These are phyloP conservation scores for Cadophora luteo-olivacea DNA, from an alignment of 2,329 filamentous ascomycete genomes.

Conservation along the genomic window DNA sequence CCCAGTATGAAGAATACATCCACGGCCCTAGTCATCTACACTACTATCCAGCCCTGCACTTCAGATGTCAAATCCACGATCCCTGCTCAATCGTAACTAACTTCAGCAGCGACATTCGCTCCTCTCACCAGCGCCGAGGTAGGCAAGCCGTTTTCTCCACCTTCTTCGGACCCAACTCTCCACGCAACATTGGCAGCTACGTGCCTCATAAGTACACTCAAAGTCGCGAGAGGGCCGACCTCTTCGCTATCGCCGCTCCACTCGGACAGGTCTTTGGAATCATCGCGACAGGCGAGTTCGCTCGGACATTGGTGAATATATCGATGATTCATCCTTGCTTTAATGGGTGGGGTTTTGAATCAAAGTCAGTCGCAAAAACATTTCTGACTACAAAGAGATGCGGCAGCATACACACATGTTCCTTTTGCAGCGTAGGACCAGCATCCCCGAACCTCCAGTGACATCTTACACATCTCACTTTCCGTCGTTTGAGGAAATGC, in stretches of 20 bases:
- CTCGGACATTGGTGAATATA: not conserved
- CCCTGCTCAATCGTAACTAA: not conserved
- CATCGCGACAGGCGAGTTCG: not conserved
- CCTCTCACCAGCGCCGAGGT: not conserved
- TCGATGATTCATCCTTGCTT: no score
- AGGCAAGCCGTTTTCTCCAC: not conserved
- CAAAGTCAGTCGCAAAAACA: no score
- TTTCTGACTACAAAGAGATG: no score
- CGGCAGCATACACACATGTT: no score
- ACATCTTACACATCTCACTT: no score
- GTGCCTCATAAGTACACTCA: not conserved
- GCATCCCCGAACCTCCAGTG: no score
- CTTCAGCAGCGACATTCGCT: not conserved
- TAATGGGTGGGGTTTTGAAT: no score
- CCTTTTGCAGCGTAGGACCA: no score
- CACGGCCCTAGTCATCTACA: no score
- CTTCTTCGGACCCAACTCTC: not conserved
- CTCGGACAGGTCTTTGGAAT: not conserved
- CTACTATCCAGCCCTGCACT: not conserved
- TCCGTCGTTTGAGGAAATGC: no score
- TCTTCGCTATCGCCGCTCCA: not conserved
- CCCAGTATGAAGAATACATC: no score
- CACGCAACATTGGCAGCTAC: not conserved
- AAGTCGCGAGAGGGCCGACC: not conserved
- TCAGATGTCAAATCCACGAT: not conserved